Evolutionary conservation across 2,329 filamentous ascomycete species (phyloP).

Genomic region (Botrytis hyacinthi): DNA sequence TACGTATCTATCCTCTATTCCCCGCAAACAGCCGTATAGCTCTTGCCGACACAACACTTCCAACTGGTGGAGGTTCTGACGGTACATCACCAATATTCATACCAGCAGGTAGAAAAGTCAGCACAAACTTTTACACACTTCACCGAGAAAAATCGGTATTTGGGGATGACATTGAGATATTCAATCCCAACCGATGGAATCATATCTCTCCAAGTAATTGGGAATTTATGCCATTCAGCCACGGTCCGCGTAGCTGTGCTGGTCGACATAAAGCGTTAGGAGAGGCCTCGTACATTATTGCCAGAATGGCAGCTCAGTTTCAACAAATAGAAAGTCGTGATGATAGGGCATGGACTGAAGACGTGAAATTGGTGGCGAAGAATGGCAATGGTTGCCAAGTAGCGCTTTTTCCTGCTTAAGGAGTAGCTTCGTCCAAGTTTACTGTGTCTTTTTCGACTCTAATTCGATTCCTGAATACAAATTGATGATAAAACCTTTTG

Average conservation of each 20-base stretch:
- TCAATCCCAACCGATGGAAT: slow-evolving; percentile 70
- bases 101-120: slow-evolving; percentile 14
- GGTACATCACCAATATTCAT: slow-evolving; percentile 25
- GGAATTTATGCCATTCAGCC: slow-evolving; percentile 65
- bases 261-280: slow-evolving; percentile 43
- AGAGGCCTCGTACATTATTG: slow-evolving; percentile 25
- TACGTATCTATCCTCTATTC: slow-evolving; percentile 34
- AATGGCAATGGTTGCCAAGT: slow-evolving; percentile 21
- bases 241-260: slow-evolving; percentile 66
- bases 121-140: slow-evolving; percentile 15
- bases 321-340: slow-evolving; percentile 21
- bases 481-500: background rate
- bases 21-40: slow-evolving; percentile 18
- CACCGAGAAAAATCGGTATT: slow-evolving; percentile 47
- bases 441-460: background rate
- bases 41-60: slow-evolving; percentile 22
- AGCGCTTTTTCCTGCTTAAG: background rate
- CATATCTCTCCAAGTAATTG: slow-evolving; percentile 63
- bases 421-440: background rate
- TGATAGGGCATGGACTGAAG: slow-evolving; percentile 15
- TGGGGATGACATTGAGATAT: slow-evolving; percentile 67
- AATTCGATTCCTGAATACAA: accelerated
- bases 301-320: slow-evolving; percentile 22
- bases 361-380: slow-evolving; percentile 16
- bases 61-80: slow-evolving; percentile 25